Evolutionary conservation across 768 basidiomycete species (phyloP), one percentile per base, ranked within the genome.

Genomic region (Leccinum sublutescens): DNA sequence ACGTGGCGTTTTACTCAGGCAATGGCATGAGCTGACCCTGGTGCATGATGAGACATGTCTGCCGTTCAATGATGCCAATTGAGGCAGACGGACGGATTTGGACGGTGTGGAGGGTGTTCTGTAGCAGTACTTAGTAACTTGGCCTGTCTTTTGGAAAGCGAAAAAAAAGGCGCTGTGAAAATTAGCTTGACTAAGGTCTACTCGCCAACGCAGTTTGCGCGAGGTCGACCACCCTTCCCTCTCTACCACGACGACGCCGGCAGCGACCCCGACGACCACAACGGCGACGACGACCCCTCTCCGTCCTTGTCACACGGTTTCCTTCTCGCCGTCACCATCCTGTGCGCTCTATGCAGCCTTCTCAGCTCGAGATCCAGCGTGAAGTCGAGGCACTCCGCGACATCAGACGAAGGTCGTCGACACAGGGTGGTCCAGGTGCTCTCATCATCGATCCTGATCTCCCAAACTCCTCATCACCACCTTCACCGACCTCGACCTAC

Each of bases 361-460:
- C 89, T 27, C 84, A 88, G 66, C 85, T 87, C 72, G 92, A 93
- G 76, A 93, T 93, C 62, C 86, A 87, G 71, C 86, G 91, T 64
- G 91, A 94, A 78, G 88, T 92, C 45, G 89, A 94, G 71, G 87
- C 89, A 47, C 80, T 94, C 43, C 84, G 88, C 64, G 91, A 93
- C 76, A 85, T 97, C 65, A 82, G 83, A 59, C 82, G 95, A 55
- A 87, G 93, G 65, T 97, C 94, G 2, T 85, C 86, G 15, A 83
- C 87, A 0, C 81, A 84, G 60, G 79, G 81, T 33, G 85, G 85
- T 10, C 93, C 91, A 60, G 92, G 91, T 40, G 87, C 88, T 23
- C 84, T 94, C 68, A 80, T 89, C 59, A 81, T 95, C 56, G 95
- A 97, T 75, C 94, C 94, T 65, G 95, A 97, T 83, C 84, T 96